phyloP scores from a whole-genome alignment of 2,329 filamentous ascomycete species.

The Calonectria hongkongensis region DNA sequence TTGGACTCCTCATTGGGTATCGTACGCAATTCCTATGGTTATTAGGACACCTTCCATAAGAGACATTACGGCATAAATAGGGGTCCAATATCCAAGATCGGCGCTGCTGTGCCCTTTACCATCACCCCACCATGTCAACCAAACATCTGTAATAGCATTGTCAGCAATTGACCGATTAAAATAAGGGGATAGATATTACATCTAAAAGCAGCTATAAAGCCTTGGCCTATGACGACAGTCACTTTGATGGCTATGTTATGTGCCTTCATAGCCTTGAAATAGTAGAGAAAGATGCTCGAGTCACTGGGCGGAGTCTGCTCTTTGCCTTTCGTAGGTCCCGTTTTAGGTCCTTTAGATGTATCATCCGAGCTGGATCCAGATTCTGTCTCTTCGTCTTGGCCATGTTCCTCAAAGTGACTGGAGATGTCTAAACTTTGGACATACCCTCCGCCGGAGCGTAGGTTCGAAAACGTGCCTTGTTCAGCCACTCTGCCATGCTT shows the following conservation, averaged over 20 bases:
- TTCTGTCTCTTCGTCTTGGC: neutral
- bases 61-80: conserved; percentile 53
- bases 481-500: conserved; percentile 63
- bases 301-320: conserved; percentile 44
- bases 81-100: conserved; percentile 57
- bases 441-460: conserved; percentile 61
- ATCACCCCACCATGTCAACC: conserved; percentile 59
- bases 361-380: neutral
- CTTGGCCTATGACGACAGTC: conserved; percentile 42
- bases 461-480: conserved; percentile 62
- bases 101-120: conserved; percentile 51
- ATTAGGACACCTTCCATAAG: conserved; percentile 51
- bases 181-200: conserved; percentile 42
- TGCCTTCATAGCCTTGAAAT: conserved; percentile 50
- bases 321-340: neutral
- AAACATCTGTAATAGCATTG: conserved; percentile 48
- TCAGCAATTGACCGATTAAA: neutral
- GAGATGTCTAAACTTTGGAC: conserved; percentile 61
- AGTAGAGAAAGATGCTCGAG: conserved; percentile 55
- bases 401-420: conserved; percentile 42
- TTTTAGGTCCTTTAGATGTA: neutral
- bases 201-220: conserved; percentile 50
- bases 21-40: conserved; percentile 55
- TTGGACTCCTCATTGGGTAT: neutral
- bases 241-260: conserved; percentile 48